Evolutionary conservation across 139 green algal species (phyloP).

Genomic region (Trebouxia sp.): DNA sequence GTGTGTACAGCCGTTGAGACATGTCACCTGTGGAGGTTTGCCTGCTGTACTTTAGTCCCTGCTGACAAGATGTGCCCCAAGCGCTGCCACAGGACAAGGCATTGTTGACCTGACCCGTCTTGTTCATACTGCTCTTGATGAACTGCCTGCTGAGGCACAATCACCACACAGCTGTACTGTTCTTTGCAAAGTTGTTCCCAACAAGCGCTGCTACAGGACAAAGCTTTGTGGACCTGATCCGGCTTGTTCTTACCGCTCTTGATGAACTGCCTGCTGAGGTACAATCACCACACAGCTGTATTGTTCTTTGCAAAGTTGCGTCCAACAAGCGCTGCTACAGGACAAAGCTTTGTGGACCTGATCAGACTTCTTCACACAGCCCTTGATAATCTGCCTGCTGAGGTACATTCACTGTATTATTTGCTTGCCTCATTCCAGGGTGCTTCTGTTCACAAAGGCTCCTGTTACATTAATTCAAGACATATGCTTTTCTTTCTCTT

Average conservation of each 20-base stretch:
- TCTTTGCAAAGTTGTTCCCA: too few relatives aligned
- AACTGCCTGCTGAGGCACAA: conserved; percentile 36
- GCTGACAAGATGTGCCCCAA: conserved; percentile 51
- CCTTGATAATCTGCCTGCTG: conserved; percentile 61
- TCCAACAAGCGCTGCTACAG: conserved; percentile 65
- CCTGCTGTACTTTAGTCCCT: too few relatives aligned
- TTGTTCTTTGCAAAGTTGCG: conserved; percentile 48
- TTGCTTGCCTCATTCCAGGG: too few relatives aligned
- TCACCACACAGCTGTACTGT: too few relatives aligned
- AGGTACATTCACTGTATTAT: too few relatives aligned
- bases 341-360: conserved; percentile 54
- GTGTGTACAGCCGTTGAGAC: too few relatives aligned
- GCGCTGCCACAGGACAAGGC: conserved; percentile 63
- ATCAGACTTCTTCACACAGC: conserved; percentile 62
- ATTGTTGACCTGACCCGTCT: conserved; percentile 61
- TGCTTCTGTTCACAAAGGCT: too few relatives aligned
- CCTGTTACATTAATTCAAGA: too few relatives aligned
- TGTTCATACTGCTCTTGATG: conserved; percentile 65
- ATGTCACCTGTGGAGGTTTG: too few relatives aligned
- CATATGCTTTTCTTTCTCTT: too few relatives aligned
- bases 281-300: too few relatives aligned
- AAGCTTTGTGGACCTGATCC: conserved; percentile 65
- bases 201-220: too few relatives aligned
- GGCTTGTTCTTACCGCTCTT: conserved; percentile 58
- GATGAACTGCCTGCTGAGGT: conserved; percentile 47